phyloP scores from a whole-genome alignment of 129 eudicot species.

The Deinandra increscens region DNA sequence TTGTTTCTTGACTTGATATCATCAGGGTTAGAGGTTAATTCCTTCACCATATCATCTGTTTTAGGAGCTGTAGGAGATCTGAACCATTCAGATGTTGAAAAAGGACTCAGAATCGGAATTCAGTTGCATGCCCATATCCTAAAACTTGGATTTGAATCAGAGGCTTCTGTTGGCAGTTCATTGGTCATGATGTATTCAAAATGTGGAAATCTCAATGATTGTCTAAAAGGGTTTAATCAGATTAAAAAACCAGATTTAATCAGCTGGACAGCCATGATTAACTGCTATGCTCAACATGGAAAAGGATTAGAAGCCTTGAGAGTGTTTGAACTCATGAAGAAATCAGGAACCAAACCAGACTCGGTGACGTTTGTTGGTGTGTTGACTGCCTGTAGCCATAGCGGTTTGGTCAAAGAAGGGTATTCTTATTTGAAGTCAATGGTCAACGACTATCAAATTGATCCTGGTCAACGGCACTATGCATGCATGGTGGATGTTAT shows the following conservation, averaged over 20 bases:
- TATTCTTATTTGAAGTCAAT: conserved; percentile 58
- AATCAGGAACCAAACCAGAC: conserved; percentile 65
- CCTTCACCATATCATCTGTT: conserved; percentile 69
- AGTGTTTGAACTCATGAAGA: conserved; percentile 52
- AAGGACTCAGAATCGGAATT: conserved; percentile 32
- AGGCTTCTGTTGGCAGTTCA: conserved; percentile 60
- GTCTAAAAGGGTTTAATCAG: conserved; percentile 48
- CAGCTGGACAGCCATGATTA: conserved; percentile 75
- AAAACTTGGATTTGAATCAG: conserved; percentile 66
- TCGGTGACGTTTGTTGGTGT: conserved; percentile 71
- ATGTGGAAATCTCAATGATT: conserved; percentile 54
- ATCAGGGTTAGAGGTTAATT: conserved; percentile 42
- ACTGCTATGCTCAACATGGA: conserved; percentile 72
- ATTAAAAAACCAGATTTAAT: conserved; percentile 59
- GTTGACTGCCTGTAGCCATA: conserved; percentile 83
- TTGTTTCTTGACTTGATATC: conserved; percentile 51
- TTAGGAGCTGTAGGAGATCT: conserved; percentile 45
- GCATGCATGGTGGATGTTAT: conserved; percentile 85
- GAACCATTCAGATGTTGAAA: conserved; percentile 27
- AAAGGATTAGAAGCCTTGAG: conserved; percentile 65
- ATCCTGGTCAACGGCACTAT: conserved; percentile 66
- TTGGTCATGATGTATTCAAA: conserved; percentile 75
- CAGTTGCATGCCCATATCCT: conserved; percentile 48
- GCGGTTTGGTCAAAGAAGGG: conserved; percentile 76
- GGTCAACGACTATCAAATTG: conserved; percentile 60